These are phyloP conservation scores for Phytophthora pinifolia DNA, from an alignment of 352 stramenopile genomes.

Conservation along the genomic window DNA sequence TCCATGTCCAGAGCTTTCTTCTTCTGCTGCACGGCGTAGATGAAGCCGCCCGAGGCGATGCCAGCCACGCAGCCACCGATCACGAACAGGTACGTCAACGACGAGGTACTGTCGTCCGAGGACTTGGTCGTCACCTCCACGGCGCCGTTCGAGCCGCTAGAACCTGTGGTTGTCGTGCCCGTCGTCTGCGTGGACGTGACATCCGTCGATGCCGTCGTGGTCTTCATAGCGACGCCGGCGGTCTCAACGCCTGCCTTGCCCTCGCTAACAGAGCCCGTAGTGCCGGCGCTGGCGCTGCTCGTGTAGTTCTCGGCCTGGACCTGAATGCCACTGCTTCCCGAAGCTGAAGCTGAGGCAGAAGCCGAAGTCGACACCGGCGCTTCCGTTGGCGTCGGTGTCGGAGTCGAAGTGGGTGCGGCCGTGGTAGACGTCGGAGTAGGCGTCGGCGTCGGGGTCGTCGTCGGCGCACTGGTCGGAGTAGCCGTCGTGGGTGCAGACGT, in stretches of 20 bases:
- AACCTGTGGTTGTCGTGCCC: conserved; percentile 18
- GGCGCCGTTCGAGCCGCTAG: conserved; percentile 17
- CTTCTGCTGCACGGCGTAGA: conserved; percentile 54
- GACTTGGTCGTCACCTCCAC: conserved; percentile 55
- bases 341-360: conserved; percentile 11
- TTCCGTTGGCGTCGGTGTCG: conserved; percentile 26
- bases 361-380: conserved; percentile 25
- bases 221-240: conserved; percentile 17
- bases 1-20: conserved; percentile 47
- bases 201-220: conserved; percentile 8
- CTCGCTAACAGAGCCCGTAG: conserved; percentile 8
- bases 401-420: conserved; percentile 15
- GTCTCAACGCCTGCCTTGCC: conserved; percentile 24
- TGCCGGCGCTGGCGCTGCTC: conserved; percentile 21
- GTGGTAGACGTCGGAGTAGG: conserved; percentile 13
- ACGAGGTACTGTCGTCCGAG: conserved; percentile 25
- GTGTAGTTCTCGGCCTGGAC: conserved; percentile 26
- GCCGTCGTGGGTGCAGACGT: conserved; percentile 22
- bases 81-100: conserved; percentile 36
- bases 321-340: conserved; percentile 17
- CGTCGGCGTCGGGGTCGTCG: conserved; percentile 16
- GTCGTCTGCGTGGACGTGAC: conserved; percentile 18
- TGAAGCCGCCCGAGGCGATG: conserved; percentile 40
- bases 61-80: conserved; percentile 36
- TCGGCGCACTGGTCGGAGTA: conserved; percentile 17